phyloP scores from a whole-genome alignment of 1,284 basidiomycete species.

The Amylostereum areolatum region DNA sequence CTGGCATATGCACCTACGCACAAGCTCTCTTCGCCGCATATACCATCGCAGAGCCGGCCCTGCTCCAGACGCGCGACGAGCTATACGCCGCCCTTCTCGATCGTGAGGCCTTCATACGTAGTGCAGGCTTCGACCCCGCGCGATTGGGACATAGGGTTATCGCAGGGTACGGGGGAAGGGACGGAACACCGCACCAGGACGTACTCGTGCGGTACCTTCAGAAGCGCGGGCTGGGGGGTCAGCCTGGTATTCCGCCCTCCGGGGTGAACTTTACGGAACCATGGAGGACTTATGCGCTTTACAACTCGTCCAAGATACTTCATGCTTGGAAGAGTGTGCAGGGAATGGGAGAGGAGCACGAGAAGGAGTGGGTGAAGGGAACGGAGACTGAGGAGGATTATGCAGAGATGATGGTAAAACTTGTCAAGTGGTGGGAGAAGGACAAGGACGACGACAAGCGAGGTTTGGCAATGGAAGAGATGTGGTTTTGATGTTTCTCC shows the following conservation, averaged over 20 bases:
- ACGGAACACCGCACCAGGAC: no score
- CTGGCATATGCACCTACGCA: not conserved
- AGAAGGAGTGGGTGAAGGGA: not conserved
- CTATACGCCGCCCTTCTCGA: not conserved
- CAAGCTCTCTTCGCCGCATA: not conserved
- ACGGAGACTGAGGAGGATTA: not conserved
- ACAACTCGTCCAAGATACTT: no score
- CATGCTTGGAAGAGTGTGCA: no score
- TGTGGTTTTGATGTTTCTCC: no score
- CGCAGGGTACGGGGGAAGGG: not conserved
- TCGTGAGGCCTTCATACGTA: not conserved
- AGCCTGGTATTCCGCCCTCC: not conserved
- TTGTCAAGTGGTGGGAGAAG: not conserved
- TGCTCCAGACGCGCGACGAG: not conserved
- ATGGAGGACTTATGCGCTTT: not conserved
- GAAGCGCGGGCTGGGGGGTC: not conserved
- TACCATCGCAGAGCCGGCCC: not conserved
- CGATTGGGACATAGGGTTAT: not conserved
- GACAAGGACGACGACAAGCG: no score
- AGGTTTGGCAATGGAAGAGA: no score
- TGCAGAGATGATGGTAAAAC: not conserved
- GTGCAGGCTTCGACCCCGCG: not conserved
- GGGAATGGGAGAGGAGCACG: not conserved
- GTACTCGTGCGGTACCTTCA: not conserved
- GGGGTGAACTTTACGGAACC: conserved; percentile 1